Evolutionary conservation across 2,329 filamentous ascomycete genomes (phyloP), one percentile per base, ranked within the genome.

Genomic region (Elsinoe batatas): DNA sequence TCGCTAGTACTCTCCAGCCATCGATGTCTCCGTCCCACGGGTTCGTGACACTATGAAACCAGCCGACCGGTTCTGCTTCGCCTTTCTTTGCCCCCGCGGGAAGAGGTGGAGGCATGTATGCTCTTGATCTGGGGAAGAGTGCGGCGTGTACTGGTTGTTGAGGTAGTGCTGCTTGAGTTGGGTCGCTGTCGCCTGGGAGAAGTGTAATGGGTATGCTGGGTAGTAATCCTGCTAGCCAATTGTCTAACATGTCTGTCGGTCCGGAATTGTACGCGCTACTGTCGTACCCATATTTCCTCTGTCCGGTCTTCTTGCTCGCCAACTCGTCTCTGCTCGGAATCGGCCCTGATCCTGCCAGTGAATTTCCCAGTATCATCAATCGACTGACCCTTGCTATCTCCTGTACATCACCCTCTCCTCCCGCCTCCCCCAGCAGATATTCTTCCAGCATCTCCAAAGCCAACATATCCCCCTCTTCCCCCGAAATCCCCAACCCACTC

Each of bases 221-320:
- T 2, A 98, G 80, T 11, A 98, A 76, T 46, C 85, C 79, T 1
- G 85, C 76, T 33, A 98, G 79, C 68, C 95, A 93, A 5, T 80
- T 78, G 72, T 98, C 93, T 33, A 98, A 79, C 46, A 88, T 84
- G 56, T 86, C 82, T 2, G 88, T 90, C 0, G 93, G 93, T 1
- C 86, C 76, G 1, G 91, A 78, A 67, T 98, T 95, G 75, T 96
- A 98, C 0, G 86, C 72, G 55, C 85, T 84, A 57, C 88, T 83
- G 69, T 98, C 93, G 73, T 97, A 97, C 58, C 93, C 91, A 71
- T 96, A 97, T 68, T 94, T 95, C 69, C 89, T 95, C 51, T 71
- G 1, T 65, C 63, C 58, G 73, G 76, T 66, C 62, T 66, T 76
- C 67, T 58, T 76, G 6, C 63, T 65, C 17, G 65, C 66, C 33